Evolutionary conservation across 78 protist species (phyloP).

Genomic region (Salpingoeca rosetta): DNA sequence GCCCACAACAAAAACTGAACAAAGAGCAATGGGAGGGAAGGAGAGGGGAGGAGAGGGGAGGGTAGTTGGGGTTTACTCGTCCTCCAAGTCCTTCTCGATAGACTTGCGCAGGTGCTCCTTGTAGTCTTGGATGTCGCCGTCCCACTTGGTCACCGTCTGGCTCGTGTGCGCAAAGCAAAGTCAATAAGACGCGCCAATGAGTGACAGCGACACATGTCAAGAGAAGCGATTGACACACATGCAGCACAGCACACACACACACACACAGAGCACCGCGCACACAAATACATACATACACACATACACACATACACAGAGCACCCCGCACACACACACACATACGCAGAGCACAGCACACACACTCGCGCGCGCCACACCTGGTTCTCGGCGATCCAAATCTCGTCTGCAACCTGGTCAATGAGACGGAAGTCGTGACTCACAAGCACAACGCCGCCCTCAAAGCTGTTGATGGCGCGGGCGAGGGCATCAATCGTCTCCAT

Average conservation of each 20-base stretch:
- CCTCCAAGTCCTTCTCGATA: neutral
- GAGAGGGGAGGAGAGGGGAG: too few relatives aligned
- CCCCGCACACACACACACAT: too few relatives aligned
- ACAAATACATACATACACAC: too few relatives aligned
- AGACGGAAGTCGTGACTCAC: constrained; percentile 78
- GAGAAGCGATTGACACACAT: neutral
- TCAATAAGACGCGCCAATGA: neutral
- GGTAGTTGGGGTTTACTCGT: neutral
- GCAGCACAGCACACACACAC: too few relatives aligned
- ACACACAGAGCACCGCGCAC: too few relatives aligned
- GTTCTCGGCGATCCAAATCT: constrained; percentile 70
- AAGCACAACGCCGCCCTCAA: constrained; percentile 69
- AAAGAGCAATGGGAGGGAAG: too few relatives aligned
- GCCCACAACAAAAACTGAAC: neutral
- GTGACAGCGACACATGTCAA: neutral
- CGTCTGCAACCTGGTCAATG: constrained; percentile 55
- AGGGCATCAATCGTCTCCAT: constrained; percentile 63
- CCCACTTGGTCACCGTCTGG: constrained; percentile 42
- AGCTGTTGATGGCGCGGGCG: constrained; percentile 30
- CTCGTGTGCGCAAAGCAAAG: constrained; percentile 9
- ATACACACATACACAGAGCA: too few relatives aligned
- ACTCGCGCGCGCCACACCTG: neutral
- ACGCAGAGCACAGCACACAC: too few relatives aligned
- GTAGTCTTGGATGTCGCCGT: constrained; percentile 50
- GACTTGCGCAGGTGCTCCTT: constrained; percentile 28